A percentile compares a stretch with the other conserved stretches of the same genome.
phyloP scores from a whole-genome alignment of 768 basidiomycete genomes.

The Hemileccinum rubropunctum region DNA sequence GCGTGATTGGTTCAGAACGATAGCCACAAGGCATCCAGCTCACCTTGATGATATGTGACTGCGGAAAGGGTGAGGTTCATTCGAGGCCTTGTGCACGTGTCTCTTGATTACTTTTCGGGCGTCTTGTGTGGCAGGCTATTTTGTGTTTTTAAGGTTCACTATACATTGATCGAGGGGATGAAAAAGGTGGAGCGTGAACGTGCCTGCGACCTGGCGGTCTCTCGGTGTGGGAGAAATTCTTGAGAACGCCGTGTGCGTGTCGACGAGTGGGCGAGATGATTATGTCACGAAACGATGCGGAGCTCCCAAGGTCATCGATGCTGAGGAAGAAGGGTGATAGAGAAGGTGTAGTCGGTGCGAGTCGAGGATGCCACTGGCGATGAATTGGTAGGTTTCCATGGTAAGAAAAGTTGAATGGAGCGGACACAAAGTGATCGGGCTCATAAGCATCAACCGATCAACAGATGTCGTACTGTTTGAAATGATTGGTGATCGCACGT shows the following conservation, averaged over 20 bases:
- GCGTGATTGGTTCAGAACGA: slow-evolving; percentile 3
- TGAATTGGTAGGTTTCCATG: slow-evolving; percentile 37
- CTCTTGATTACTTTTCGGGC: neutral
- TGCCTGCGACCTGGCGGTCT: no score
- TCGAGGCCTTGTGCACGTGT: slow-evolving; percentile 2
- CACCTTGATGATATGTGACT: no score
- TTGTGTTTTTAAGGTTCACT: slow-evolving; percentile 22
- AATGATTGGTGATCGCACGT: slow-evolving; percentile 29
- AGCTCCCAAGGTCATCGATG: no score
- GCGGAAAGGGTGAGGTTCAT: no score
- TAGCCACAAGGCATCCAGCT: slow-evolving; percentile 8
- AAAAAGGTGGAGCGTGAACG: slow-evolving; percentile 31
- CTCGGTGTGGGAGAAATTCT: no score
- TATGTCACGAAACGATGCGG: slow-evolving; percentile 31
- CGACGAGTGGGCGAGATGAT: slow-evolving; percentile 20
- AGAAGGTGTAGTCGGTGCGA: neutral
- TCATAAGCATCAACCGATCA: slow-evolving; percentile 24
- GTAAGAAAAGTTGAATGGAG: slow-evolving; percentile 18
- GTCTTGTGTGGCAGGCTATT: no score
- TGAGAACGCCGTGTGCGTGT: slow-evolving; percentile 28
- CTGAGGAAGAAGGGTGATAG: no score
- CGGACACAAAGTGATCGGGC: slow-evolving; percentile 17
- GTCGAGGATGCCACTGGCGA: no score
- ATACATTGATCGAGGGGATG: slow-evolving; percentile 20
- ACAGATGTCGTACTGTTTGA: no score